Evolutionary conservation across 768 basidiomycete genomes (phyloP).

Genomic region (Mrakia frigida): DNA sequence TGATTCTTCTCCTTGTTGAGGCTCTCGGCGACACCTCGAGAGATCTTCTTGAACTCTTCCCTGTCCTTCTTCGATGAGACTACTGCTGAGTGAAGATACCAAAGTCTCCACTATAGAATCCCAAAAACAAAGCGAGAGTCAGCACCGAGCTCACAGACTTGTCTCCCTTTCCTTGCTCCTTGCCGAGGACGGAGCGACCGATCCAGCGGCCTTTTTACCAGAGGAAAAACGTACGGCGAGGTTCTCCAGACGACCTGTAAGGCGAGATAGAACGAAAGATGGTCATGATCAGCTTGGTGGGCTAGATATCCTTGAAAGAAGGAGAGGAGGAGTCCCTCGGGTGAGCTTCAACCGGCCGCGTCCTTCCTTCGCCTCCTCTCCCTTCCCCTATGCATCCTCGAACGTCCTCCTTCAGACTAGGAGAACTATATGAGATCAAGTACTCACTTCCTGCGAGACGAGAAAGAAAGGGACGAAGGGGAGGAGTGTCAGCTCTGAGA

Average conservation of each 20-base stretch:
- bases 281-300: background rate
- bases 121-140: background rate
- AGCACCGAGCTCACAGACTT: background rate
- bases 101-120: slow-evolving; percentile 14
- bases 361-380: no score
- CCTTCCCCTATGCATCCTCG: background rate
- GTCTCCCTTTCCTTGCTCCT: no score
- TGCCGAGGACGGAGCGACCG: background rate
- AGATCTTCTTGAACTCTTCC: slow-evolving; percentile 19
- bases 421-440: background rate
- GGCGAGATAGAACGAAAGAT: background rate
- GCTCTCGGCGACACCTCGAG: background rate
- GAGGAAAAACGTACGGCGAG: background rate
- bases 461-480: background rate
- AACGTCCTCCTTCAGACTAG: background rate
- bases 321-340: background rate
- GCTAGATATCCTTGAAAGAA: background rate
- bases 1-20: slow-evolving; percentile 1
- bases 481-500: background rate
- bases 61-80: slow-evolving; percentile 10
- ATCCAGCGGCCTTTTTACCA: background rate
- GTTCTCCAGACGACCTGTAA: slow-evolving; percentile 3
- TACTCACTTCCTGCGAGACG: background rate
- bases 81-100: slow-evolving; percentile 4
- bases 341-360: background rate